These are phyloP conservation scores for Puccinia horiana DNA, from an alignment of 1,284 basidiomycete genomes.

Conservation along the genomic window DNA sequence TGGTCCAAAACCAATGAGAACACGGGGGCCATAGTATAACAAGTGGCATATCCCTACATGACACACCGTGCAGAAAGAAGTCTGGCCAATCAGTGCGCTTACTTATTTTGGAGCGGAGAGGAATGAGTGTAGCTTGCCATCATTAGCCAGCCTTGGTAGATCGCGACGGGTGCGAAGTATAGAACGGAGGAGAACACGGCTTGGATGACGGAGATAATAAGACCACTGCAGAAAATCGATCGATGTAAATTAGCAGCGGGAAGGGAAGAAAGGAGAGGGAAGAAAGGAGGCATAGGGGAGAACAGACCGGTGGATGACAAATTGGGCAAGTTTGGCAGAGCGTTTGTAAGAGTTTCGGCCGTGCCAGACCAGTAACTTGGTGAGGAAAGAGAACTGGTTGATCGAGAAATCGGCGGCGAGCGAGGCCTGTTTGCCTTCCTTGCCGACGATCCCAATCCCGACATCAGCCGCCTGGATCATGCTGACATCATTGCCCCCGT, in stretches of 20 bases:
- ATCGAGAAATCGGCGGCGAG: slow-evolving; percentile 97
- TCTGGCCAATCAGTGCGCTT: no score
- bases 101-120: not conserved
- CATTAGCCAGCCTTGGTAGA: slow-evolving; percentile 98
- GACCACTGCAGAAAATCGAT: slow-evolving; percentile 62
- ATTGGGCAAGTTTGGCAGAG: slow-evolving; percentile 94
- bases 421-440: slow-evolving; percentile 97
- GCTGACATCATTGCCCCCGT: slow-evolving; percentile 91
- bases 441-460: slow-evolving; percentile 95
- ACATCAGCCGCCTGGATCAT: slow-evolving; percentile 96
- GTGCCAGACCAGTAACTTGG: slow-evolving; percentile 93
- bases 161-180: slow-evolving; percentile 96
- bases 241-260: not conserved
- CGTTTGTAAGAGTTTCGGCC: slow-evolving; percentile 98
- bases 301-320: slow-evolving; percentile 84
- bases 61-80: no score
- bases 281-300: not conserved
- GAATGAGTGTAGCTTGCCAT: slow-evolving; percentile 60
- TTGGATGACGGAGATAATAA: slow-evolving; percentile 93
- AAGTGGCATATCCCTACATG: slow-evolving; percentile 79
- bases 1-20: slow-evolving; percentile 94
- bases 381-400: slow-evolving; percentile 90
- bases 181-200: slow-evolving; percentile 84
- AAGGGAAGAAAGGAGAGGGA: not conserved
- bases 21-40: slow-evolving; percentile 98